Conservation (phyloP, 495 filamentous ascomycete species). For the Penicillium verhagenii region DNA sequence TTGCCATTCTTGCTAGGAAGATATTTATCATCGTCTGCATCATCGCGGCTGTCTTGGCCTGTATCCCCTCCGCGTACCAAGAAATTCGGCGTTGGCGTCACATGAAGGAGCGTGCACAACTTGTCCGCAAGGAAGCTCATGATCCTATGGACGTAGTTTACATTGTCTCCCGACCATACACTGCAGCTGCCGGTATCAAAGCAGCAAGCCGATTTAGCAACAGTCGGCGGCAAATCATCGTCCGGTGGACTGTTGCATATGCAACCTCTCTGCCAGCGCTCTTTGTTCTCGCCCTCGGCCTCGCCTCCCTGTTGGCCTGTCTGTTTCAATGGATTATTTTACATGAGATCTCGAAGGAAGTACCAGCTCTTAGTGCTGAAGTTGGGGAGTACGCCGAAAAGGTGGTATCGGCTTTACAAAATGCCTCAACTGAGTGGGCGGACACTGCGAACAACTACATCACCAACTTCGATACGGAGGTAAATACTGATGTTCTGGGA, state of each 20-base stretch:
- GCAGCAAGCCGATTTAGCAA: slow-evolving; percentile 66
- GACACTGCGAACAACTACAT: slow-evolving; percentile 73
- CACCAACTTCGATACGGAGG: slow-evolving; percentile 59
- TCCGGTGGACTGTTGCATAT: slow-evolving; percentile 86
- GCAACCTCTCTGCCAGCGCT: slow-evolving; percentile 80
- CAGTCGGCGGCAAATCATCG: slow-evolving; percentile 64
- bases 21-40: slow-evolving; percentile 72
- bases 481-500: slow-evolving; percentile 83
- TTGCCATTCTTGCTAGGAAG: slow-evolving; percentile 61
- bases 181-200: slow-evolving; percentile 68
- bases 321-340: slow-evolving; percentile 83
- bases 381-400: slow-evolving; percentile 80
- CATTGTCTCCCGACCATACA: slow-evolving; percentile 76
- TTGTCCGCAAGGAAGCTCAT: slow-evolving; percentile 61
- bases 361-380: slow-evolving; percentile 71
- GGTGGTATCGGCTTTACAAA: slow-evolving; percentile 69
- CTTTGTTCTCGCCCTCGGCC: slow-evolving; percentile 79
- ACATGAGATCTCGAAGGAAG: slow-evolving; percentile 65
- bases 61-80: slow-evolving; percentile 71
- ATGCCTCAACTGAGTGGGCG: slow-evolving; percentile 77
- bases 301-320: slow-evolving; percentile 83
- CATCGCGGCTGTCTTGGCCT: slow-evolving; percentile 66
- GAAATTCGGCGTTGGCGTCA: slow-evolving; percentile 78
- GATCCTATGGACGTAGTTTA: slow-evolving; percentile 90
- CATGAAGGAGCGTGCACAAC: slow-evolving; percentile 64